Evolutionary conservation across 192 early-diverging fungal species (phyloP), one percentile per base, ranked within the genome.

Genomic region (Mortierella hygrophila): DNA sequence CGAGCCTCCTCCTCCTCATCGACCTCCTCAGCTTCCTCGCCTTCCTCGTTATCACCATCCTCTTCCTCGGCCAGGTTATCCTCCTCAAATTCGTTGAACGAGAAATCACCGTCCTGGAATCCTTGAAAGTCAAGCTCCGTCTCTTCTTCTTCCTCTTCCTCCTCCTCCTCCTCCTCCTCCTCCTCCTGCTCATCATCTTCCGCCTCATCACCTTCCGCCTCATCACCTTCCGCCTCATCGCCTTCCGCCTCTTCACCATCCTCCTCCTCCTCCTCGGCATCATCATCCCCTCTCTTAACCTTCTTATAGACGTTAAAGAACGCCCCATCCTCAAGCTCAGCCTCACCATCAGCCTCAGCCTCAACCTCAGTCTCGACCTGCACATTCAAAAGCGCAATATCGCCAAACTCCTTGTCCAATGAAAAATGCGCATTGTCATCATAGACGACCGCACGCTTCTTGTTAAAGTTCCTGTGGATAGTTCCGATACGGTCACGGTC

Each of bases 1-100:
- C 78, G 74, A 37, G 69, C 74, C 70, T 80, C 75, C 57, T 80
- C 83, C 35, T 80, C 70, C 54, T 72, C 69, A 32, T 85, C 83
- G 6, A 46, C 57, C 21, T 65, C 74, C 15, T 73, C 70, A 11
- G 13, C 70, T 1, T 57, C 77, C 18, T 72, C 77, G 4, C 38
- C 32, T 76, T 73, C 72, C 32, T 72, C 46, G 10, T 76, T 32
- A 0, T 49, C 47, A 38, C 20, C 54, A 2, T 65, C 38, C 29
- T 77, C 70, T 0, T 72, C 81, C 57, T 72, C 49, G 8, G 37
- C 69, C 16, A 68, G 38, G 21, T 82, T 75, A 6, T 77, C 76
- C 37, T 49, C 74, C 21, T 21, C 47, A 32, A 57, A 32, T 15
- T 55, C n/a, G 32, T 35, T 52, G 10, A 57, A 52, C 18, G 21